Evolutionary conservation across 1,139 yeast species (phyloP).

Genomic region (Ogataea hybrid): DNA sequence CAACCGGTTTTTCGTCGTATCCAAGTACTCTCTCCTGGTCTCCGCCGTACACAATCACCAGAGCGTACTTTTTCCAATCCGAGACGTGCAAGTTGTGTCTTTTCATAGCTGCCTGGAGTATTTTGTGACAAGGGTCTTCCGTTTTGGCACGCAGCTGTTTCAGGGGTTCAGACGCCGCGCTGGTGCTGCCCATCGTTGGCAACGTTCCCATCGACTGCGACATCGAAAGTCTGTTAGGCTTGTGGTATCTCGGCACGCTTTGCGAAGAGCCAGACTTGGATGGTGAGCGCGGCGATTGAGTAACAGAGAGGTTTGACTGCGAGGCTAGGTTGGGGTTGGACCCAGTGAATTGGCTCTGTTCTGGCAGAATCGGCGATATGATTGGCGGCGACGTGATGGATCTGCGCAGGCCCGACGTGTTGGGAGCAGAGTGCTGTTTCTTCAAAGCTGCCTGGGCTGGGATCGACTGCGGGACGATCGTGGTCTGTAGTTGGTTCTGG

Average conservation of each 20-base stretch:
- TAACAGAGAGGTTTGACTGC: slow-evolving; percentile 15
- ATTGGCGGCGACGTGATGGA: slow-evolving; percentile 29
- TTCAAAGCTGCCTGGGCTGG: slow-evolving; percentile 14
- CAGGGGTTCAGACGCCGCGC: slow-evolving; percentile 55
- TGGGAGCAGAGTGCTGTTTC: slow-evolving; percentile 30
- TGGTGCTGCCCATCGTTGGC: slow-evolving; percentile 1
- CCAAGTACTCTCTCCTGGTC: slow-evolving; percentile 85
- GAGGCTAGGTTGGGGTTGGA: slow-evolving; percentile 7
- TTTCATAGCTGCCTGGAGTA: slow-evolving; percentile 85
- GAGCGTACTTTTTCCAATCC: slow-evolving; percentile 87
- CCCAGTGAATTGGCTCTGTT: slow-evolving; percentile 4
- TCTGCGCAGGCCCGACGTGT: slow-evolving; percentile 29
- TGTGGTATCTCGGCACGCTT: slow-evolving; percentile 8
- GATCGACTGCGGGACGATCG: slow-evolving; percentile 20
- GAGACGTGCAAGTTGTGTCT: slow-evolving; percentile 76
- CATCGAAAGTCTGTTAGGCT: slow-evolving; percentile 13
- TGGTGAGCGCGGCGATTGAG: slow-evolving; percentile 15
- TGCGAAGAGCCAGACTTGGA: slow-evolving; percentile 15
- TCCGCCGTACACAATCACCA: slow-evolving; percentile 81
- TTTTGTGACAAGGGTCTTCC: slow-evolving; percentile 89
- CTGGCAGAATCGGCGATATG: slow-evolving; percentile 19
- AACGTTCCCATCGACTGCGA: slow-evolving; percentile 23
- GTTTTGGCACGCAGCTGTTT: slow-evolving; percentile 85
- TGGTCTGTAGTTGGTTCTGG: slow-evolving; percentile 20
- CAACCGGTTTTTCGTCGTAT: slow-evolving; percentile 84